A percentile compares a stretch with the other conserved stretches of the same genome.
Evolutionary conservation across 2,329 filamentous ascomycete species (phyloP).

Genomic region (Botrytis medusae): DNA sequence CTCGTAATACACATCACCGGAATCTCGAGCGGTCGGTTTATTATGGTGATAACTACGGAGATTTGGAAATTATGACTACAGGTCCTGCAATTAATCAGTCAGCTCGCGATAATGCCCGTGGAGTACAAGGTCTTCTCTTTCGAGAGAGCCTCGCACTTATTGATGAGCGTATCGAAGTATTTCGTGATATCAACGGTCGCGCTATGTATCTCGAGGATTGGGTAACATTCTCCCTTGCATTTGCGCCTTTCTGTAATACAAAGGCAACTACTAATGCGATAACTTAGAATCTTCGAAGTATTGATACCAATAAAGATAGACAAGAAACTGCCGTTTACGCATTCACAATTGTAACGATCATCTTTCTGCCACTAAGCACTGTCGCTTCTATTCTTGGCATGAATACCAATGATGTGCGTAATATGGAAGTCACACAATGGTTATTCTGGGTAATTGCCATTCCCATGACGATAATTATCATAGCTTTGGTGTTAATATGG

Average conservation of each 20-base stretch:
- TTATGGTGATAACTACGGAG: neutral
- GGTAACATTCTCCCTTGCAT: slow-evolving; percentile 17
- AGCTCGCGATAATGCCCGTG: slow-evolving; percentile 20
- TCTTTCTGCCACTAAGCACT: slow-evolving; percentile 40
- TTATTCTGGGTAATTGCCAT: slow-evolving; percentile 40
- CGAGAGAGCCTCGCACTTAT: slow-evolving; percentile 28
- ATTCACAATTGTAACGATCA: slow-evolving; percentile 41
- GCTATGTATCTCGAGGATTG: slow-evolving; percentile 28
- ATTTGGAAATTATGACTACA: neutral
- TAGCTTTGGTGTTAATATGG: slow-evolving; percentile 32
- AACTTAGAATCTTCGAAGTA: slow-evolving; percentile 30
- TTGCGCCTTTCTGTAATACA: neutral
- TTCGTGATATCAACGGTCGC: slow-evolving; percentile 29
- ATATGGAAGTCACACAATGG: slow-evolving; percentile 37
- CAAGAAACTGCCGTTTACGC: slow-evolving; percentile 37
- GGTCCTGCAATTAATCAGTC: neutral
- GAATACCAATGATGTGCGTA: slow-evolving; percentile 39
- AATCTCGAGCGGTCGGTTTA: neutral
- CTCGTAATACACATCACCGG: neutral
- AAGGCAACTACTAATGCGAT: neutral
- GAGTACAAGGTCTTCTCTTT: slow-evolving; percentile 29
- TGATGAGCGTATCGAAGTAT: slow-evolving; percentile 27
- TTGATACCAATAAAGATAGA: slow-evolving; percentile 35
- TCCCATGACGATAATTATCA: slow-evolving; percentile 35
- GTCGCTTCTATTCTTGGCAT: slow-evolving; percentile 40